A percentile compares a stretch with the other conserved stretches of the same genome.
Evolutionary conservation across 2,329 filamentous ascomycete genomes (phyloP).

Genomic region (Aspergillus persii): DNA sequence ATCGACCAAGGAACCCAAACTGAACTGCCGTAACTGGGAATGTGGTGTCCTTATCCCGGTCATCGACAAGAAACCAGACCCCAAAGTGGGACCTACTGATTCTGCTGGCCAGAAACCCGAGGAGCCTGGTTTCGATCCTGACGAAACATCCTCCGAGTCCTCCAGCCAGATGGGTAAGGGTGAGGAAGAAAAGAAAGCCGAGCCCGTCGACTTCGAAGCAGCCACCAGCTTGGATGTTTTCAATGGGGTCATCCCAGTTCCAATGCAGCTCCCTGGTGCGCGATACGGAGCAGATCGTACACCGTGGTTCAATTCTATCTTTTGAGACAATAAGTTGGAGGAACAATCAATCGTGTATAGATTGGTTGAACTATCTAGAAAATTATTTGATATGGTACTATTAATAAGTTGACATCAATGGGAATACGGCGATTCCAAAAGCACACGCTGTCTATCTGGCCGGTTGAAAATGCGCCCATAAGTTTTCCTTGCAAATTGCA

Average conservation of each 20-base stretch:
- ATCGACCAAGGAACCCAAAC: conserved; percentile 64
- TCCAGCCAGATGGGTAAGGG: conserved; percentile 28
- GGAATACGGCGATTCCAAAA: background rate
- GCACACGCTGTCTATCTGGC: background rate
- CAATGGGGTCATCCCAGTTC: conserved; percentile 42
- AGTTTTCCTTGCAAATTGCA: background rate
- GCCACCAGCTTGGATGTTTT: conserved; percentile 31
- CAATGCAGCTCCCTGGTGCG: conserved; percentile 41
- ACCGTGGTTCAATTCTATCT: conserved; percentile 24
- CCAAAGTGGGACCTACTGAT: background rate
- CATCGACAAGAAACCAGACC: conserved; percentile 15
- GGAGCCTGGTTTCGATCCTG: background rate
- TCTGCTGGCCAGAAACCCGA: background rate
- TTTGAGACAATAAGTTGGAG: conserved; percentile 7
- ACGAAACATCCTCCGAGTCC: background rate
- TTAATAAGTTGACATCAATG: background rate
- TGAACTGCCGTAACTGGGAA: conserved; percentile 92
- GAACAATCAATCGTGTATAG: background rate
- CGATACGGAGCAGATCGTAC: conserved; percentile 17
- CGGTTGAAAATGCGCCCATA: background rate
- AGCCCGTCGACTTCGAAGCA: background rate
- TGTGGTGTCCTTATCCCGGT: conserved; percentile 80
- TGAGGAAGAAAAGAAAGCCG: background rate
- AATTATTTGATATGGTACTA: background rate
- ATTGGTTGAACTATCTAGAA: conserved; percentile 1